phyloP scores from a whole-genome alignment of 306 rosid species.

The Pueraria montana region DNA sequence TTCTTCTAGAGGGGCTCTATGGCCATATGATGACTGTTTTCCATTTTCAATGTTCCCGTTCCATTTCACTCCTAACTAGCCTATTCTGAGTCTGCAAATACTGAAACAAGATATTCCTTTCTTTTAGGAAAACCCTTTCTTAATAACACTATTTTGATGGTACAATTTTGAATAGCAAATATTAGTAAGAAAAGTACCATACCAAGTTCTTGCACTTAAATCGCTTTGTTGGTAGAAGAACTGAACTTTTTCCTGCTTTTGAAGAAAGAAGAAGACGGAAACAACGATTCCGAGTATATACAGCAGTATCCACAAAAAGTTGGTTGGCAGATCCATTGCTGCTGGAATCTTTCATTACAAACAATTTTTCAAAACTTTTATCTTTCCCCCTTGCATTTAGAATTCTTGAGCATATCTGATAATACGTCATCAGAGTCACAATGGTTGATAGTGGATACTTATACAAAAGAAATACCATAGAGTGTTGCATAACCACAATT shows the following conservation, averaged over 20 bases:
- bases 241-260: conserved; percentile 90
- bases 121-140: not conserved
- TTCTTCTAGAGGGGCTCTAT: conserved; percentile 19
- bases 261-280: conserved; percentile 90
- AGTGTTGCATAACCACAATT: conserved; percentile 39
- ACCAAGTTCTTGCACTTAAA: conserved; percentile 73
- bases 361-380: conserved; percentile 62
- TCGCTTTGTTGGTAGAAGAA: conserved; percentile 81
- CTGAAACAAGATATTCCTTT: conserved; percentile 25
- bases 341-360: conserved; percentile 76
- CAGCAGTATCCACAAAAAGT: conserved; percentile 93
- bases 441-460: conserved; percentile 52
- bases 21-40: conserved; percentile 16
- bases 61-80: too few species aligned
- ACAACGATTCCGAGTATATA: conserved; percentile 92
- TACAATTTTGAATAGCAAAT: conserved; percentile 35
- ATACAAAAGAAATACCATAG: conserved; percentile 44
- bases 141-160: conserved; percentile 17
- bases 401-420: conserved; percentile 90
- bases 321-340: conserved; percentile 61
- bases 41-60: not conserved
- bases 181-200: conserved; percentile 46
- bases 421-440: conserved; percentile 50
- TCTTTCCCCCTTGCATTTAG: conserved; percentile 54
- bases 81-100: not conserved